Evolutionary conservation across 306 rosid genomes (phyloP).

Genomic region (Rosa rugosa): DNA sequence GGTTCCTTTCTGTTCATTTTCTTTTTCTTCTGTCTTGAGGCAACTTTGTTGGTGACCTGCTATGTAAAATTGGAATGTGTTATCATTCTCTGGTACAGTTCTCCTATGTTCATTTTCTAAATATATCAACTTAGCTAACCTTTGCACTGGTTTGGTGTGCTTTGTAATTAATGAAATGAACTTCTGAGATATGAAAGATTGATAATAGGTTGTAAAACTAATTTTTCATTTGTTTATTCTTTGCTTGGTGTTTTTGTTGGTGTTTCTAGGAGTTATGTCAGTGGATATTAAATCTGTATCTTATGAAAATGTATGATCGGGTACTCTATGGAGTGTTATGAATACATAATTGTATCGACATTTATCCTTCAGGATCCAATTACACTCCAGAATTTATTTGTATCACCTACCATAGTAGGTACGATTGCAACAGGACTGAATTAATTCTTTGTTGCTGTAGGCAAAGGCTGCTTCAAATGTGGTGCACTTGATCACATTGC

Average conservation of each 20-base stretch:
- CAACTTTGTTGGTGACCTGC: background rate
- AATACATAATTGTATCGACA: background rate
- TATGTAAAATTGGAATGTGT: background rate
- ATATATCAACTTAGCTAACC: background rate
- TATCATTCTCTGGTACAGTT: background rate
- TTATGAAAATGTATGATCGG: background rate
- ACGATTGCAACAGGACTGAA: background rate
- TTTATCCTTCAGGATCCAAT: background rate
- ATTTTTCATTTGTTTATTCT: background rate
- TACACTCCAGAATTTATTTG: background rate
- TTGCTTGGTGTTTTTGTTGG: background rate
- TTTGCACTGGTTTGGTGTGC: background rate
- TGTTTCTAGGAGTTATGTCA: background rate
- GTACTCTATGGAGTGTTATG: background rate
- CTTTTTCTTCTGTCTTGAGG: background rate
- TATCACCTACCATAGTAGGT: background rate
- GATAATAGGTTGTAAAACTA: background rate
- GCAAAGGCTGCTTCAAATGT: constrained; percentile 89
- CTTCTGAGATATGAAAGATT: background rate
- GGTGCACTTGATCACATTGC: constrained; percentile 86
- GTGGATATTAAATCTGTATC: background rate
- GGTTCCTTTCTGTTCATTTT: constrained; percentile 5
- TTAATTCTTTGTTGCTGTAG: constrained; percentile 35
- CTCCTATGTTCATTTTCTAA: background rate
- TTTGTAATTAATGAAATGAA: background rate